Percentiles rank a stretch among this genome's conserved stretches.
Evolutionary conservation across 805 yeast genomes (phyloP).

Genomic region (Cephaloascus fragrans): DNA sequence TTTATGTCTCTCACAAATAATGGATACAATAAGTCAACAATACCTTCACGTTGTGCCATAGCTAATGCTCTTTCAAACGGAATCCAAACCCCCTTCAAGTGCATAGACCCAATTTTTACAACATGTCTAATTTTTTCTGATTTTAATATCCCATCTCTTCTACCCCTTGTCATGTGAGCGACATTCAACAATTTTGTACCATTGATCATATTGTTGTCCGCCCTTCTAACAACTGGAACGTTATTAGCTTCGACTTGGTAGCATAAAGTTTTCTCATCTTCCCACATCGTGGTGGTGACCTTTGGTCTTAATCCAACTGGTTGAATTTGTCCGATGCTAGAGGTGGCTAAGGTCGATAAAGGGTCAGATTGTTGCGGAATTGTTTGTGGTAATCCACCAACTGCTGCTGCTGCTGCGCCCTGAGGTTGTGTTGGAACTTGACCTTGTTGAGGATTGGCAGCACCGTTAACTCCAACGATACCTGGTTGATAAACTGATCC

Average conservation of each 20-base stretch:
- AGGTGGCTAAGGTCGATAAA: neutral
- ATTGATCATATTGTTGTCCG: conserved; percentile 77
- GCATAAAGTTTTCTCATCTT: conserved; percentile 76
- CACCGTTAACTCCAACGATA: too few relatives aligned
- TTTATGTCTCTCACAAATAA: conserved; percentile 69
- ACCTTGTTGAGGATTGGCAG: too few relatives aligned
- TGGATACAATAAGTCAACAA: conserved; percentile 56
- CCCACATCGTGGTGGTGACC: conserved; percentile 86
- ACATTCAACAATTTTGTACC: conserved; percentile 79
- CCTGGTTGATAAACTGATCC: neutral
- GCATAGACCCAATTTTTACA: conserved; percentile 82
- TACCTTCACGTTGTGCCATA: conserved; percentile 75
- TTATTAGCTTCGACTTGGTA: conserved; percentile 81
- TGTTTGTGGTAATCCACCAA: too few relatives aligned
- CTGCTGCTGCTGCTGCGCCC: too few relatives aligned
- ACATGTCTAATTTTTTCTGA: conserved; percentile 71
- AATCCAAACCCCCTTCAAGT: conserved; percentile 84
- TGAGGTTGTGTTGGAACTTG: too few relatives aligned
- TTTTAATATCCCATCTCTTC: conserved; percentile 77
- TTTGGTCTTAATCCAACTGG: conserved; percentile 45
- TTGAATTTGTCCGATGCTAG: conserved; percentile 1
- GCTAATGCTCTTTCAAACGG: conserved; percentile 77
- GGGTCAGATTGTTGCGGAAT: neutral
- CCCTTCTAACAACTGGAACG: conserved; percentile 73
- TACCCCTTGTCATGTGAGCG: conserved; percentile 81